Evolutionary conservation across 2,329 filamentous ascomycete species (phyloP).

Genomic region (Colletotrichum caudatum): DNA sequence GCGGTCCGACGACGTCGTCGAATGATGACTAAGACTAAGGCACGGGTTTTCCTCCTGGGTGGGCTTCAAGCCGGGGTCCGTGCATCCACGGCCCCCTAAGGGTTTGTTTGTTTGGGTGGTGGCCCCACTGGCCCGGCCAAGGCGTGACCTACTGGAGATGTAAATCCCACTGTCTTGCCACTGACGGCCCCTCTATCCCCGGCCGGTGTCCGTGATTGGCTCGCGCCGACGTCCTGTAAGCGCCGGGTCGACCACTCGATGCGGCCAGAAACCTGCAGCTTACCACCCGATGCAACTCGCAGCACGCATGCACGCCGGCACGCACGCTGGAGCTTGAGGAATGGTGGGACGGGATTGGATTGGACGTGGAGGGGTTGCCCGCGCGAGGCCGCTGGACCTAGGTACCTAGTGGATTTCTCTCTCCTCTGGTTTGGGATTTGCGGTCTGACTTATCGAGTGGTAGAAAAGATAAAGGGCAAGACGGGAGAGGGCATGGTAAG

Average conservation of each 20-base stretch:
- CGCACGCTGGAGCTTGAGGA: slow-evolving; percentile 9
- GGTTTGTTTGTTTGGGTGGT: not conserved
- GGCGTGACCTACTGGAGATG: slow-evolving; percentile 10
- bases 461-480: slow-evolving; percentile 29
- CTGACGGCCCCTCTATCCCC: slow-evolving; percentile 8
- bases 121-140: slow-evolving; percentile 10
- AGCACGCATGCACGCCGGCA: slow-evolving; percentile 16
- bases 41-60: not conserved
- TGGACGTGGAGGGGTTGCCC: not conserved
- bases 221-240: slow-evolving; percentile 40
- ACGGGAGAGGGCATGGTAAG: not conserved
- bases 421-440: not conserved
- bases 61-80: not conserved
- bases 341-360: slow-evolving; percentile 8
- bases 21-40: slow-evolving; percentile 34
- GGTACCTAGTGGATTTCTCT: not conserved
- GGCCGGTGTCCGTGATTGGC: slow-evolving; percentile 33
- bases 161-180: not conserved
- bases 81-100: not conserved
- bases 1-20: slow-evolving; percentile 23
- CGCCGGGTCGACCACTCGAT: slow-evolving; percentile 42
- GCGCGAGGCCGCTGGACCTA: slow-evolving; percentile 2
- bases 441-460: slow-evolving; percentile 25
- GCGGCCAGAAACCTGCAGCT: slow-evolving; percentile 39
- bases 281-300: slow-evolving; percentile 36